Conservation (phyloP, 2,329 filamentous ascomycete genomes). For the Zymoseptoria ardabiliae region DNA sequence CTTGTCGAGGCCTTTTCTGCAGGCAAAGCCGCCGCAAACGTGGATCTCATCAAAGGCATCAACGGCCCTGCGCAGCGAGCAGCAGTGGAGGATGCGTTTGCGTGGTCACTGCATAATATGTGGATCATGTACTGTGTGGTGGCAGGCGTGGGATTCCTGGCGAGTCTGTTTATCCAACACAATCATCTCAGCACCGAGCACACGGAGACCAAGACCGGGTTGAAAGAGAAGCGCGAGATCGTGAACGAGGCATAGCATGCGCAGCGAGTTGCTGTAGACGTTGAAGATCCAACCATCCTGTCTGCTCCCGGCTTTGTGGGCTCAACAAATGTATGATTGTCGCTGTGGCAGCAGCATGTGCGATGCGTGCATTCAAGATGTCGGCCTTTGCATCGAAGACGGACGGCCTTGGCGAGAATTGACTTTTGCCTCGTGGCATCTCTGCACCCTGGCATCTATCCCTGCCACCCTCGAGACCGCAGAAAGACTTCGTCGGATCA, state of each 20-base stretch:
- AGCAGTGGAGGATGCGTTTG: slow-evolving; percentile 41
- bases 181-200: slow-evolving; percentile 43
- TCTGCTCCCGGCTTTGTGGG: too few species aligned
- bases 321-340: too few species aligned
- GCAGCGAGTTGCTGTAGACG: background rate
- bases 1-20: slow-evolving; percentile 35
- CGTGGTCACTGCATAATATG: slow-evolving; percentile 44
- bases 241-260: background rate
- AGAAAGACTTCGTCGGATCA: too few species aligned
- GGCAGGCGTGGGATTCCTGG: slow-evolving; percentile 35
- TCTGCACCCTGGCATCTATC: too few species aligned
- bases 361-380: too few species aligned
- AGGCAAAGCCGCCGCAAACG: slow-evolving; percentile 41
- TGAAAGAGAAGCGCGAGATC: slow-evolving; percentile 9
- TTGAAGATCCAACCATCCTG: background rate
- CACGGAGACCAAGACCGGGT: slow-evolving; percentile 45
- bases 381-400: too few species aligned
- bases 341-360: too few species aligned
- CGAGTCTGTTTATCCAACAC: slow-evolving; percentile 40
- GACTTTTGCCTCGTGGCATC: too few species aligned
- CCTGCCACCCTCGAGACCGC: too few species aligned
- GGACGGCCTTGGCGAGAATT: too few species aligned
- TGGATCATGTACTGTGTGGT: slow-evolving; percentile 43
- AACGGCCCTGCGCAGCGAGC: slow-evolving; percentile 31
- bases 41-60: slow-evolving; percentile 37